Evolutionary conservation across 176 grass and related monocot genomes (phyloP).

Genomic region (Eragrostis curvula): DNA sequence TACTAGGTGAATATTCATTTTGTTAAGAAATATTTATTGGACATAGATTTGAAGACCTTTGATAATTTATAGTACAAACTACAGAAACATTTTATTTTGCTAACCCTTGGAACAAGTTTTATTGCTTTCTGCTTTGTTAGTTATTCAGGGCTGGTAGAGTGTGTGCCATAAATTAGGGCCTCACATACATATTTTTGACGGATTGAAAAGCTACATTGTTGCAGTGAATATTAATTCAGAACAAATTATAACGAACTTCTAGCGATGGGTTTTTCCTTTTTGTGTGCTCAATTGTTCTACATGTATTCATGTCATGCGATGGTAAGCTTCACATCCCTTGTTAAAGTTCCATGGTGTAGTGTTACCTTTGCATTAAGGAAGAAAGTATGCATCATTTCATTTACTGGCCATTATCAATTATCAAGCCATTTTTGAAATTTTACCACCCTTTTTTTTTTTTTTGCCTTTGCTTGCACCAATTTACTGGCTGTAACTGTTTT

Average conservation of each 20-base stretch:
- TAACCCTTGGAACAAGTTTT: conserved; percentile 11
- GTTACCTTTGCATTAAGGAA: background rate
- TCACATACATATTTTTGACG: background rate
- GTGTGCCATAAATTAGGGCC: conserved; percentile 2
- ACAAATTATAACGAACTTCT: background rate
- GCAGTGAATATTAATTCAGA: background rate
- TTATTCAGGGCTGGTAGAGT: background rate
- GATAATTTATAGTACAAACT: background rate
- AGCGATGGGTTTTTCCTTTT: background rate
- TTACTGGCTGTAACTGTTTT: conserved; percentile 15
- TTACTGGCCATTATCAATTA: background rate
- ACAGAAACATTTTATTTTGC: background rate
- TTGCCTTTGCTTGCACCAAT: conserved; percentile 9
- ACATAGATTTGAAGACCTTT: background rate
- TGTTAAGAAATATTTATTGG: background rate
- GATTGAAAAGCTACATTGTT: background rate
- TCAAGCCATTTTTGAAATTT: background rate
- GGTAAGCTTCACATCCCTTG: background rate
- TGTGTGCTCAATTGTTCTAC: background rate
- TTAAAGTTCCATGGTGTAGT: background rate
- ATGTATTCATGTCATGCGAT: background rate
- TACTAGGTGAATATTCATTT: background rate
- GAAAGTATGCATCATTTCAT: background rate
- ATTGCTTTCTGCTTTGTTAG: background rate
- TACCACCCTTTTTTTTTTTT: background rate